Evolutionary conservation across 1,284 basidiomycete genomes (phyloP).

Genomic region (Irpex sp.): DNA sequence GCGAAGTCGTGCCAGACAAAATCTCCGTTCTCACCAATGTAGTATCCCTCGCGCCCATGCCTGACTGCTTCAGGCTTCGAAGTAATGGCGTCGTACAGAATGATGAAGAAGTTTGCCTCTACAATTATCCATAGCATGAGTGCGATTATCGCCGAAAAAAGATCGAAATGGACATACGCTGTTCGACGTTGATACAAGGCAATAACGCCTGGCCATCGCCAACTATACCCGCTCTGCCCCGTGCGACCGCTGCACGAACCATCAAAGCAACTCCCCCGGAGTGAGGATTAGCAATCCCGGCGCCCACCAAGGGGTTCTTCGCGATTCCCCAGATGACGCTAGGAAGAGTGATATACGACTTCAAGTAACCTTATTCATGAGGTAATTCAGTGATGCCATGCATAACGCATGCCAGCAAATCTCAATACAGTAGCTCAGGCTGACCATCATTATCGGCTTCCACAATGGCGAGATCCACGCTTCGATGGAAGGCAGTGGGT

Average conservation of each 20-base stretch:
- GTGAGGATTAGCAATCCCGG: slow-evolving; percentile 31
- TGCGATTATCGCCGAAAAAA: background rate
- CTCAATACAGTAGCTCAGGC: background rate
- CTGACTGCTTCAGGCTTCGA: slow-evolving; percentile 3
- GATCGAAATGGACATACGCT: slow-evolving; percentile 16
- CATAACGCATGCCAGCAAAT: background rate
- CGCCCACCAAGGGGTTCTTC: slow-evolving; percentile 30
- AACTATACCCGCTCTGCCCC: slow-evolving; percentile 31
- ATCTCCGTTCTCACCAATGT: slow-evolving; percentile 45
- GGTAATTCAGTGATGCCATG: background rate
- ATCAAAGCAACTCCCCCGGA: slow-evolving; percentile 31
- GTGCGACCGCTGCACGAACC: slow-evolving; percentile 22
- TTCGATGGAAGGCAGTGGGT: slow-evolving; percentile 23
- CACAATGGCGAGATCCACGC: slow-evolving; percentile 19
- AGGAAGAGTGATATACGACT: slow-evolving; percentile 34
- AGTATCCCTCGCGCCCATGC: slow-evolving; percentile 43
- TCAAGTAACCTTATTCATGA: slow-evolving; percentile 29
- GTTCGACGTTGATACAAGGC: slow-evolving; percentile 26
- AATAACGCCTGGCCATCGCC: slow-evolving; percentile 25
- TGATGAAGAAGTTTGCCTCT: slow-evolving; percentile 19
- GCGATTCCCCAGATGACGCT: slow-evolving; percentile 35
- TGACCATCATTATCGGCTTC: slow-evolving; percentile 26
- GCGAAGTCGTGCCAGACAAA: slow-evolving; percentile 32
- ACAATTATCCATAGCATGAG: background rate
- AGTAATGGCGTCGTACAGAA: slow-evolving; percentile 16